phyloP scores from a whole-genome alignment of 805 yeast genomes.

The Candida sanyiensis region DNA sequence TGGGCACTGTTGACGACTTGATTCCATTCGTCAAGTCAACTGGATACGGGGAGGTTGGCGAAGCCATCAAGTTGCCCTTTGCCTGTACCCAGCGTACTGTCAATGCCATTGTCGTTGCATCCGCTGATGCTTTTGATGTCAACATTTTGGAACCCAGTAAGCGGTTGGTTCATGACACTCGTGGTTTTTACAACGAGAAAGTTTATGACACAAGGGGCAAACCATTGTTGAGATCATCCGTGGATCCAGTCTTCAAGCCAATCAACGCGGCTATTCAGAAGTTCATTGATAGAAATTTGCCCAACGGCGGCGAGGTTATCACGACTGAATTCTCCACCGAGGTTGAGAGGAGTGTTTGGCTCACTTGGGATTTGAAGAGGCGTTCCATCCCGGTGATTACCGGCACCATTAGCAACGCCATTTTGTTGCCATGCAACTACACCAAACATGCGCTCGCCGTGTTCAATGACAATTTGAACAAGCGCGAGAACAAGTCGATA shows the following conservation, averaged over 20 bases:
- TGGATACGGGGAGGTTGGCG: constrained; percentile 43
- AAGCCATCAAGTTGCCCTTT: constrained; percentile 47
- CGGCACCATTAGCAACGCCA: constrained; percentile 23
- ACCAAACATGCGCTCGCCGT: constrained; percentile 32
- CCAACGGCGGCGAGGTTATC: constrained; percentile 32
- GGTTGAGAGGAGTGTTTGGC: constrained; percentile 43
- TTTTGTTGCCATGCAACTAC: constrained; percentile 32
- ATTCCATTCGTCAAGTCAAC: constrained; percentile 57
- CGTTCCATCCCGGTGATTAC: constrained; percentile 33
- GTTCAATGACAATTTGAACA: constrained; percentile 35
- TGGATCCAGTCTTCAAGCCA: constrained; percentile 61
- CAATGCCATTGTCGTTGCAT: constrained; percentile 31
- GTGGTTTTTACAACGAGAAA: constrained; percentile 45
- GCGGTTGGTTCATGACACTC: constrained; percentile 40
- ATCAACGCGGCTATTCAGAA: constrained; percentile 49
- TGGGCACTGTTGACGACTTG: constrained; percentile 49
- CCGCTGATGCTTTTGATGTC: constrained; percentile 28
- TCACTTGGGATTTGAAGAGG: constrained; percentile 35
- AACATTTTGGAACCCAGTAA: constrained; percentile 44
- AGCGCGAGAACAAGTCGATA: constrained; percentile 32
- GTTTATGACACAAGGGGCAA: constrained; percentile 55
- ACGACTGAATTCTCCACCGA: constrained; percentile 49
- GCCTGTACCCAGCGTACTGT: constrained; percentile 37
- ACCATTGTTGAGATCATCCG: constrained; percentile 53
- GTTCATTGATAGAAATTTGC: constrained; percentile 36